These are phyloP conservation scores for Fraxinus quadrangulata DNA, from an alignment of 257 asterid species.

Conservation along the genomic window DNA sequence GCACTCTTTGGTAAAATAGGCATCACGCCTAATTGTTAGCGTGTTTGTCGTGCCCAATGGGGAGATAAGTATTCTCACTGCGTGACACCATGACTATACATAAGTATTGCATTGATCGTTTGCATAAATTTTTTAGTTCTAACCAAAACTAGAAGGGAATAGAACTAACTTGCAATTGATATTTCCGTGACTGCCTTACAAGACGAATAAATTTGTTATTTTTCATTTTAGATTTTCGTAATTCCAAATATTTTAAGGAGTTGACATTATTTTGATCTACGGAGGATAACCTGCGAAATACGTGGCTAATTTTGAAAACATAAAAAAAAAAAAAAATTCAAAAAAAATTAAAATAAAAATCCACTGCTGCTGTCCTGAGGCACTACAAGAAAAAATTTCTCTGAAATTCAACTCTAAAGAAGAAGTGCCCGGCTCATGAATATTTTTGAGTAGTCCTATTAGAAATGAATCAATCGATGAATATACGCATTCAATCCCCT, in stretches of 20 bases:
- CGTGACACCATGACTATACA: no score
- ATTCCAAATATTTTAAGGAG: background rate
- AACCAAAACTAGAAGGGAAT: no score
- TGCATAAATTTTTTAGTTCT: no score
- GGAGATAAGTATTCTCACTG: no score
- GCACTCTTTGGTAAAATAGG: no score
- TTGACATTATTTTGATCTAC: background rate
- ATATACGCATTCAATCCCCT: conserved; percentile 58
- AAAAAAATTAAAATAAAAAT: background rate
- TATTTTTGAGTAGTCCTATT: background rate
- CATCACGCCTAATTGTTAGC: no score
- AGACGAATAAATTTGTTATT: no score
- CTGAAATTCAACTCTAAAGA: background rate
- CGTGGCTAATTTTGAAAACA: conserved; percentile 45
- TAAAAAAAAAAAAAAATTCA: conserved; percentile 30
- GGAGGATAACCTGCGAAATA: conserved; percentile 40
- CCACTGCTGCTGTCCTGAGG: background rate
- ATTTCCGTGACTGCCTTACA: no score
- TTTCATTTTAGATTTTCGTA: no score
- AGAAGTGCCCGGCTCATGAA: background rate
- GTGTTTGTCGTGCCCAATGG: no score
- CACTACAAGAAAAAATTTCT: background rate
- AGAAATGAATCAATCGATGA: conserved; percentile 53
- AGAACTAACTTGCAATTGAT: no score
- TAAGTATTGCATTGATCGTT: no score